phyloP scores from a whole-genome alignment of 2,329 filamentous ascomycete genomes.

The Trichocomaceae sp. region DNA sequence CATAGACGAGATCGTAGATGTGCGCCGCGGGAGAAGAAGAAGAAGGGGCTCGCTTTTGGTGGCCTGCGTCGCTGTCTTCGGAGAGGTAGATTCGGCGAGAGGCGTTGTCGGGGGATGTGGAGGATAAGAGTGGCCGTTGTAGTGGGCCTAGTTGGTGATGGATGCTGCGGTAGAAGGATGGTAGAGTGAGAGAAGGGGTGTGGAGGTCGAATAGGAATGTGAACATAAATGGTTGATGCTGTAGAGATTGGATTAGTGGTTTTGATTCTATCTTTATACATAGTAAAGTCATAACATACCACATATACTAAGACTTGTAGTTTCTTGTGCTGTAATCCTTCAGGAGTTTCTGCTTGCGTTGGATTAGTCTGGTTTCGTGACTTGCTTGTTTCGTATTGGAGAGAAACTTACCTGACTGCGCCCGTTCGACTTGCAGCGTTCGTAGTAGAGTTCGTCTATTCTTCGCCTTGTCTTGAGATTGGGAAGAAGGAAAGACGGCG shows the following conservation, averaged over 20 bases:
- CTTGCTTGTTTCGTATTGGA: not conserved
- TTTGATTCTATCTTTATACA: not conserved
- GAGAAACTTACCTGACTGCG: constrained; percentile 10
- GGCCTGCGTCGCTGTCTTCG: constrained; percentile 27
- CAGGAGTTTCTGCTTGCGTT: not conserved
- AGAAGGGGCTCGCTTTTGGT: constrained; percentile 23
- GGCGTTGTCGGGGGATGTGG: constrained; percentile 40
- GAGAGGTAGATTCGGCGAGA: constrained; percentile 31
- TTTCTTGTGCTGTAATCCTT: constrained; percentile 14
- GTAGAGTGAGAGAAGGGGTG: constrained; percentile 35
- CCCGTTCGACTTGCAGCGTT: constrained; percentile 30
- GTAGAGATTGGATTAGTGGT: not conserved
- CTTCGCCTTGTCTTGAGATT: constrained; percentile 17
- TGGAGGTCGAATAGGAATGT: constrained; percentile 43
- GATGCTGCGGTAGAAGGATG: constrained; percentile 42
- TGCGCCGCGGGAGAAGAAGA: constrained; percentile 14
- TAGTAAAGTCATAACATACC: constrained; percentile 22
- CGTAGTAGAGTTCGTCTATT: constrained; percentile 31
- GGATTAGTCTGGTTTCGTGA: constrained; percentile 1
- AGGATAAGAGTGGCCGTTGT: constrained; percentile 40
- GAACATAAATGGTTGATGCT: constrained; percentile 47
- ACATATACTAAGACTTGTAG: constrained; percentile 39
- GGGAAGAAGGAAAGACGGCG: constrained; percentile 14
- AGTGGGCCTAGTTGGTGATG: constrained; percentile 45
- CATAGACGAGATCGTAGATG: constrained; percentile 57